phyloP scores from a whole-genome alignment of 23 red algal genomes.

The Gracilaria gracilis region DNA sequence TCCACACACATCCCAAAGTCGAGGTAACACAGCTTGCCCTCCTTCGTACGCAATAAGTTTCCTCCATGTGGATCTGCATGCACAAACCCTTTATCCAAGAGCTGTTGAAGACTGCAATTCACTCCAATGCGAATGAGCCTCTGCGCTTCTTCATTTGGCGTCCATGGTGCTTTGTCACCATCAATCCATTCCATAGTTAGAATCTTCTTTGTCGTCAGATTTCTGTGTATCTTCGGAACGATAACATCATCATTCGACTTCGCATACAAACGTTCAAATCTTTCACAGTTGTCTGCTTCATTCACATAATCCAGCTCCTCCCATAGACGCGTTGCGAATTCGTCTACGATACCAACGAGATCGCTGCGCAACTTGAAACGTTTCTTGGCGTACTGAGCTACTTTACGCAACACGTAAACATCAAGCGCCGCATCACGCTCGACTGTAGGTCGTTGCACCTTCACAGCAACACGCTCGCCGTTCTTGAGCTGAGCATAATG shows the following conservation, averaged over 20 bases:
- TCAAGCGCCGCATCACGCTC: conserved; percentile 83
- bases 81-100: conserved; percentile 94
- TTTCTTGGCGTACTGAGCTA: conserved; percentile 61
- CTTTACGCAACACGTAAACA: conserved; percentile 78
- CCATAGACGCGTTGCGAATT: conserved; percentile 90
- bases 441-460: conserved; percentile 92
- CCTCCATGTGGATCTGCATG: conserved; percentile 98
- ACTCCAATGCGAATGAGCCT: conserved; percentile 90
- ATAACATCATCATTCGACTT: conserved; percentile 49
- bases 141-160: conserved; percentile 73
- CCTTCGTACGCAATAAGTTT: conserved; percentile 86
- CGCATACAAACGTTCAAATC: conserved; percentile 81
- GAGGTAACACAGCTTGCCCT: conserved; percentile 89
- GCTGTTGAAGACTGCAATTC: conserved; percentile 85
- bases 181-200: conserved; percentile 94
- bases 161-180: conserved; percentile 80
- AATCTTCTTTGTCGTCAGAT: conserved; percentile 66
- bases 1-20: conserved; percentile 96
- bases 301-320: conserved; percentile 96
- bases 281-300: conserved; percentile 77
- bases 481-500: conserved; percentile 60
- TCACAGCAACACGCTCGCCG: conserved; percentile 88
- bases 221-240: conserved; percentile 56
- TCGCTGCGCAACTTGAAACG: conserved; percentile 87
- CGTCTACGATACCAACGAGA: conserved; percentile 93